Percentiles rank a stretch among this genome's conserved stretches.
These are phyloP conservation scores for Atkinsonella hypoxylon DNA, from an alignment of 2,329 filamentous ascomycete genomes.

Conservation along the genomic window DNA sequence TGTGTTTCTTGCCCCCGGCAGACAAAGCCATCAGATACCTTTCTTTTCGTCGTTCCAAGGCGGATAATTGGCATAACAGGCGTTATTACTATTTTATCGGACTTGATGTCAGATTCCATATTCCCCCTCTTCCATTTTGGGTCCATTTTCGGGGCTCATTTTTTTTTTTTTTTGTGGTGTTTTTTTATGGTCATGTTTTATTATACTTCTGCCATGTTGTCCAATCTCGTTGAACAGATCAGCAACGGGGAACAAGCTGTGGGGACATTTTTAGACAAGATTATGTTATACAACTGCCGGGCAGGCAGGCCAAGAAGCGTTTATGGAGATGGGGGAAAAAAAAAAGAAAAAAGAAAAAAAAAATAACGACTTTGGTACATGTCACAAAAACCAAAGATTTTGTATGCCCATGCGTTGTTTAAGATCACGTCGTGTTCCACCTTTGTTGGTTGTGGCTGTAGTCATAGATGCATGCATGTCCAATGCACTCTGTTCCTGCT, in stretches of 20 bases:
- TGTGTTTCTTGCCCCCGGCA: not conserved
- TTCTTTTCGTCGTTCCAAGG: constrained; percentile 6
- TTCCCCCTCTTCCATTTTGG: not conserved
- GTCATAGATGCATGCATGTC: too few relatives aligned
- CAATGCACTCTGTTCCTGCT: too few relatives aligned
- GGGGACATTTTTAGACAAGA: constrained; percentile 4
- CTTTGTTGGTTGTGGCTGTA: too few relatives aligned
- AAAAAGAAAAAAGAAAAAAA: not conserved
- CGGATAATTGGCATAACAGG: constrained; percentile 17
- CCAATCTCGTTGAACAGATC: constrained; percentile 5
- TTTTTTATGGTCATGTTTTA: not conserved
- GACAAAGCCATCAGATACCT: constrained; percentile 14
- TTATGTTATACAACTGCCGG: not conserved
- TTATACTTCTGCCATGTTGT: not conserved
- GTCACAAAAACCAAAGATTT: not conserved
- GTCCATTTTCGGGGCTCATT: not conserved
- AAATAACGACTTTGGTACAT: not conserved
- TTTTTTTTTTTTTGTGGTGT: not conserved
- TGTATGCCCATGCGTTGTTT: too few relatives aligned
- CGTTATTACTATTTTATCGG: constrained; percentile 10
- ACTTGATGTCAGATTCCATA: not conserved
- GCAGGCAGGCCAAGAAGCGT: not conserved
- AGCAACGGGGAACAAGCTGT: not conserved
- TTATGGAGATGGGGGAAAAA: not conserved
- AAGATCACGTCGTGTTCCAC: too few relatives aligned